Evolutionary conservation across 129 eudicot genomes (phyloP).

Genomic region (Silybum marianum): DNA sequence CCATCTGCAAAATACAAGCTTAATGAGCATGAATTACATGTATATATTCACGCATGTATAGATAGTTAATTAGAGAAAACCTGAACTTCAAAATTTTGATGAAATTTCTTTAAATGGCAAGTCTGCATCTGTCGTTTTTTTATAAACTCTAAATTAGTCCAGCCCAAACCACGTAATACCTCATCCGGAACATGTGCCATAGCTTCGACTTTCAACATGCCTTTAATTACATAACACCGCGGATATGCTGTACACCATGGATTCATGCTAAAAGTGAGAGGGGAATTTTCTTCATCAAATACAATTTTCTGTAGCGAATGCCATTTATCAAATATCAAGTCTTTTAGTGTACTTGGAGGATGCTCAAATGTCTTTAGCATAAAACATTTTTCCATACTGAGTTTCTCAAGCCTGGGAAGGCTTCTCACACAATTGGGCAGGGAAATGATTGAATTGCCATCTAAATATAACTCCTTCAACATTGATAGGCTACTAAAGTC

Average conservation of each 20-base stretch:
- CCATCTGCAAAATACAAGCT: constrained; percentile 7
- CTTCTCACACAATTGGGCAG: neutral
- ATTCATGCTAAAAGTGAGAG: neutral
- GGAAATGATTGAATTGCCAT: neutral
- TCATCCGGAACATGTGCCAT: neutral
- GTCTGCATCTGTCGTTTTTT: neutral
- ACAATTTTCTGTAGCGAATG: neutral
- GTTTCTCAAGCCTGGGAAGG: neutral
- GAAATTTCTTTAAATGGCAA: neutral
- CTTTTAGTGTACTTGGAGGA: neutral
- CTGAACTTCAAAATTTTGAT: neutral
- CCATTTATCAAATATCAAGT: neutral
- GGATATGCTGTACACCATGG: neutral
- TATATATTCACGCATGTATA: neutral
- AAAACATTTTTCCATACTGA: neutral
- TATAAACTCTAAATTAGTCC: neutral
- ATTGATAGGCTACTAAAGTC: neutral
- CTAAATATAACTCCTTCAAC: neutral
- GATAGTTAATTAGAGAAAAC: neutral
- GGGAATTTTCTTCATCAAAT: neutral
- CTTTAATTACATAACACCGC: neutral
- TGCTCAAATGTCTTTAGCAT: neutral
- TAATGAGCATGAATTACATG: neutral
- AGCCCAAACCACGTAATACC: constrained; percentile 9
- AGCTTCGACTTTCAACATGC: constrained; percentile 2